A percentile compares a stretch with the other conserved stretches of the same genome.
phyloP scores from a whole-genome alignment of 2,329 filamentous ascomycete genomes.

The Acrodontium crateriforme region DNA sequence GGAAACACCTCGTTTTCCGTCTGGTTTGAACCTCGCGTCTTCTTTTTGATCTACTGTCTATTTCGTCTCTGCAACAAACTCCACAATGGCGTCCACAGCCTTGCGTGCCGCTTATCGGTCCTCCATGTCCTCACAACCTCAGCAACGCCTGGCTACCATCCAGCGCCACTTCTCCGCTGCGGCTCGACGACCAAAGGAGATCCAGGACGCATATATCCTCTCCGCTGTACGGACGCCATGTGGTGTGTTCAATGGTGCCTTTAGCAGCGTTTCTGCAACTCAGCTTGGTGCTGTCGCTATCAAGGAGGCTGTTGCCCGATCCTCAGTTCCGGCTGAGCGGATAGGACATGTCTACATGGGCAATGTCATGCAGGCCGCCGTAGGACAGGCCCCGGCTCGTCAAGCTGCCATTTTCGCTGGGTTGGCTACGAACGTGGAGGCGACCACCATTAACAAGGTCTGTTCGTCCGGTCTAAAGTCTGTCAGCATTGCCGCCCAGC shows the following conservation, averaged over 20 bases:
- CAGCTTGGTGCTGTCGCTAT: conserved; percentile 82
- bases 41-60: too few species aligned
- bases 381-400: conserved; percentile 82
- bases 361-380: conserved; percentile 71
- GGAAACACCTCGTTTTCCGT: too few species aligned
- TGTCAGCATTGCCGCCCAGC: conserved; percentile 77
- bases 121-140: conserved; percentile 11
- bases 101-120: conserved; percentile 8
- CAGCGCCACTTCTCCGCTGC: conserved; percentile 36
- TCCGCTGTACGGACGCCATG: conserved; percentile 83
- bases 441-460: conserved; percentile 93
- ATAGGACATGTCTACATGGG: conserved; percentile 96
- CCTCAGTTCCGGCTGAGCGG: conserved; percentile 62
- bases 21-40: too few species aligned
- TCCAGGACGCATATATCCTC: conserved; percentile 87
- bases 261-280: conserved; percentile 70
- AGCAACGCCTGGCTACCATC: conserved; percentile 14
- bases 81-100: too few species aligned
- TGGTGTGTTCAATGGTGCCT: conserved; percentile 92
- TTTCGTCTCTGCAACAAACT: too few species aligned
- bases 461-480: conserved; percentile 93
- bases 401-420: conserved; percentile 85
- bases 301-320: conserved; percentile 78
- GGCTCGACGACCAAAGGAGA: conserved; percentile 42
- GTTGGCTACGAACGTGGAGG: conserved; percentile 66